phyloP scores from a whole-genome alignment of 2,329 filamentous ascomycete genomes.

The Pseudogymnoascus sp. region DNA sequence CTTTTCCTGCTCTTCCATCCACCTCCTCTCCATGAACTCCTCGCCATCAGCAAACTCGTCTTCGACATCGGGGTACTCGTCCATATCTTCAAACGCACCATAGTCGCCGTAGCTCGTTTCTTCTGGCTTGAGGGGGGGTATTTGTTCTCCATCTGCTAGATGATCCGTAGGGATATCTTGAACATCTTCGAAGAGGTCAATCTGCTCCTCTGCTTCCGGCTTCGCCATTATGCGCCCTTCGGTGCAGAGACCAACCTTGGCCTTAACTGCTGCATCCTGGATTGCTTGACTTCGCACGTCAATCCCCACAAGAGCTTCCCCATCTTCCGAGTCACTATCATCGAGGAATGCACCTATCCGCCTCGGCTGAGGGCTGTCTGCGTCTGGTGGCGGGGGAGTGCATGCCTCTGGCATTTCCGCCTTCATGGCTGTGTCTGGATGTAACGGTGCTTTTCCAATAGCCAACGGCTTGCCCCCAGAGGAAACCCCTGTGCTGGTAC shows the following conservation, averaged over 20 bases:
- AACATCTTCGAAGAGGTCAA: slow-evolving; percentile 16
- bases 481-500: background rate
- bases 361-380: slow-evolving; percentile 25
- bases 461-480: background rate
- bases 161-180: slow-evolving; percentile 17
- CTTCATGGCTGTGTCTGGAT: slow-evolving; percentile 17
- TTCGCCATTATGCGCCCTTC: slow-evolving; percentile 13
- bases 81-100: slow-evolving; percentile 49
- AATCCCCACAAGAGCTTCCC: slow-evolving; percentile 20
- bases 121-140: slow-evolving; percentile 41
- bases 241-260: slow-evolving; percentile 16
- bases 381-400: slow-evolving; percentile 16
- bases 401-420: slow-evolving; percentile 10
- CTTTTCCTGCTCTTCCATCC: slow-evolving; percentile 68
- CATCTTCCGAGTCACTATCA: slow-evolving; percentile 54
- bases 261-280: slow-evolving; percentile 15
- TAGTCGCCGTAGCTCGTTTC: slow-evolving; percentile 41
- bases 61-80: slow-evolving; percentile 46
- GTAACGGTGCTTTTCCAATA: slow-evolving; percentile 20
- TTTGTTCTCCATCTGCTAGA: slow-evolving; percentile 19
- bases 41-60: slow-evolving; percentile 48
- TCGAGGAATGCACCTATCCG: slow-evolving; percentile 58
- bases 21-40: slow-evolving; percentile 57
- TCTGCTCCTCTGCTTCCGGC: slow-evolving; percentile 13
- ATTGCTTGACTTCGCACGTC: slow-evolving; percentile 15